Evolutionary conservation across 1,139 yeast species (phyloP).

Genomic region (Zygotorulaspora mrakii): DNA sequence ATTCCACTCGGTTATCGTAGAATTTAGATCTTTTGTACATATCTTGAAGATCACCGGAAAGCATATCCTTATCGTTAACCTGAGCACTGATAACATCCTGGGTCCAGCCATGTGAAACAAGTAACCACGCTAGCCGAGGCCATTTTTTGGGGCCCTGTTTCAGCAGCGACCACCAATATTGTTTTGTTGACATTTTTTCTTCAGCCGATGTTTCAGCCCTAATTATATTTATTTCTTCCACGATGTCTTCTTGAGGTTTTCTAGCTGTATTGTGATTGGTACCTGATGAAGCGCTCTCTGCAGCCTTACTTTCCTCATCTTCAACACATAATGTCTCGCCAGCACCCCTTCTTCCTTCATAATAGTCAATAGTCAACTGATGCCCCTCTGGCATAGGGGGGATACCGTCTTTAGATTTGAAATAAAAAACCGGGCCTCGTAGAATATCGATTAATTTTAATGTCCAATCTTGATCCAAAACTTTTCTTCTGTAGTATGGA

Average conservation of each 20-base stretch:
- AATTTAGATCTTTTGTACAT: conserved; percentile 59
- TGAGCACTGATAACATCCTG: conserved; percentile 60
- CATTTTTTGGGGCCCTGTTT: conserved; percentile 50
- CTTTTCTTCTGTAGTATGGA: conserved; percentile 62
- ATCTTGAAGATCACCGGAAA: conserved; percentile 42
- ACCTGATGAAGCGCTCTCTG: conserved; percentile 15
- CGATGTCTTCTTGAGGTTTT: conserved; percentile 4
- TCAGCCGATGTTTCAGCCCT: conserved; percentile 23
- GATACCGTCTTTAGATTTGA: conserved; percentile 53
- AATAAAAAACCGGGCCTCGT: conserved; percentile 56
- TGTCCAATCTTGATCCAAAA: conserved; percentile 65
- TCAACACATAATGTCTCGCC: conserved; percentile 25
- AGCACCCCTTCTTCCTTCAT: conserved; percentile 52
- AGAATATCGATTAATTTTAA: conserved; percentile 54
- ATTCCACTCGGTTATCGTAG: conserved; percentile 71
- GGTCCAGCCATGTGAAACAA: conserved; percentile 57
- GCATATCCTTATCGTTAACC: conserved; percentile 32
- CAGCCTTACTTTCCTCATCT: conserved; percentile 25
- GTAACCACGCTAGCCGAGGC: conserved; percentile 49
- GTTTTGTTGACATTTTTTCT: conserved; percentile 39
- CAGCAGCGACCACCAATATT: conserved; percentile 45
- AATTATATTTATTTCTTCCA: conserved; percentile 10
- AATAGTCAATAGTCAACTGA: conserved; percentile 56
- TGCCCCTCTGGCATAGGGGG: conserved; percentile 67
- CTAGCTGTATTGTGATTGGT: neutral